Percentiles rank a stretch among this genome's conserved stretches.
Conservation (phyloP, 257 asterid genomes). For the Leptodermis oblonga region DNA sequence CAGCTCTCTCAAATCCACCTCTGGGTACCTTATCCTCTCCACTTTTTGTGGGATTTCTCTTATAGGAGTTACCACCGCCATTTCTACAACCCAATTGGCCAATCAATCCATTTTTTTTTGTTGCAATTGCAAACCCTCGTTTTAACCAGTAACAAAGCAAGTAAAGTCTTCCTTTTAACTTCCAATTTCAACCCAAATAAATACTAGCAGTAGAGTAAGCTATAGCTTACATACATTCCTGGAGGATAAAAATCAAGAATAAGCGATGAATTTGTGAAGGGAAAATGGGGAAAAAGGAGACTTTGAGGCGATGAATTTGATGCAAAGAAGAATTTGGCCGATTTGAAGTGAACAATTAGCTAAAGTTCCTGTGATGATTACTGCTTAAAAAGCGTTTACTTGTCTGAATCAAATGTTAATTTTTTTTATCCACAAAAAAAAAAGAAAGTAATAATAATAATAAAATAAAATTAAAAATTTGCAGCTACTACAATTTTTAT, state of each 20-base stretch:
- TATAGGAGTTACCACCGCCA: conserved; percentile 29
- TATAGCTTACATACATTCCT: too few species aligned
- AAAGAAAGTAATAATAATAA: too few species aligned
- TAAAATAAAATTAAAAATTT: too few species aligned
- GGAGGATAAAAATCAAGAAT: too few species aligned
- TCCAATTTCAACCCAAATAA: not conserved
- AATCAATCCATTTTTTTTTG: not conserved
- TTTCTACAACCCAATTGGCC: not conserved
- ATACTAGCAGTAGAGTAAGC: not conserved
- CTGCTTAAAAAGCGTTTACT: conserved; percentile 17
- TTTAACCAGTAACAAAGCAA: not conserved
- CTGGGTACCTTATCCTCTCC: conserved; percentile 26
- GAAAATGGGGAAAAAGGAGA: not conserved
- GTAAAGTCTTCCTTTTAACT: not conserved
- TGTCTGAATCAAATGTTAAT: conserved; percentile 12
- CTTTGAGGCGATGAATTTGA: conserved; percentile 18
- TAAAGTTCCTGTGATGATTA: not conserved
- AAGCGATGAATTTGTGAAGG: not conserved
- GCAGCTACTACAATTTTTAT: too few species aligned
- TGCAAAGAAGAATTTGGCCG: not conserved
- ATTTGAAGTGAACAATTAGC: not conserved
- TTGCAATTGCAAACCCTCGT: too few species aligned
- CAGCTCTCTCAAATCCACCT: conserved; percentile 23
- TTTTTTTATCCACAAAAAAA: too few species aligned
- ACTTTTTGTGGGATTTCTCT: conserved; percentile 27